Conservation (phyloP, 495 filamentous ascomycete species). For the Aspergillus affinis region DNA sequence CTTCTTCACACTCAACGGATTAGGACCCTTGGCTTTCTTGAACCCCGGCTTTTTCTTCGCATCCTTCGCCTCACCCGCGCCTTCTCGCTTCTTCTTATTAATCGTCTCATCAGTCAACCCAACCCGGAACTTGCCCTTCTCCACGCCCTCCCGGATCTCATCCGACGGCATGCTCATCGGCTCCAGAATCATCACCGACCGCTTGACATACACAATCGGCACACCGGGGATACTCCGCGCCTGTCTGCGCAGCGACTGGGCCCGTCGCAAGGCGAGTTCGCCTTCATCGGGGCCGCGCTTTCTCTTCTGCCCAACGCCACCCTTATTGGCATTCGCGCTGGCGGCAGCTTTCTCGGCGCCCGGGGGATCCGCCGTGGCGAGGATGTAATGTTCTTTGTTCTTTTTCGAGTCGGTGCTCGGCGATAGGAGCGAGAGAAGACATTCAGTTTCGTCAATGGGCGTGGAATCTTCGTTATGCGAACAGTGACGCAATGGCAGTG, state of each 20-base stretch:
- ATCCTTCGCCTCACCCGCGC: slow-evolving; percentile 34
- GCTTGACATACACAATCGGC: slow-evolving; percentile 77
- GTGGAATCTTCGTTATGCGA: slow-evolving; percentile 80
- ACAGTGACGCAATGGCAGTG: slow-evolving; percentile 81
- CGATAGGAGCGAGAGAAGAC: slow-evolving; percentile 75
- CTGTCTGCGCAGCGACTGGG: slow-evolving; percentile 33
- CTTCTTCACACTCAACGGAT: slow-evolving; percentile 90
- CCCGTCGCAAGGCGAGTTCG: slow-evolving; percentile 28
- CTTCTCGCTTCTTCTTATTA: slow-evolving; percentile 42
- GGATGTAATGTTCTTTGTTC: slow-evolving; percentile 90
- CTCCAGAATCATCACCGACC: slow-evolving; percentile 88
- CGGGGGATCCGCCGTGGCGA: slow-evolving; percentile 63
- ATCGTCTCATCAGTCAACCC: slow-evolving; percentile 57
- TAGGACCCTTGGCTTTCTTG: slow-evolving; percentile 78
- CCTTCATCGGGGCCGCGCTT: slow-evolving; percentile 23
- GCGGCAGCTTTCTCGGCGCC: slow-evolving; percentile 25
- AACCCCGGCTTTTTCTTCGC: slow-evolving; percentile 56
- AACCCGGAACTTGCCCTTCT: slow-evolving; percentile 71
- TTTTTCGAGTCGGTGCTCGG: slow-evolving; percentile 56
- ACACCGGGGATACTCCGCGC: slow-evolving; percentile 62
- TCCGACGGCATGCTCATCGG: slow-evolving; percentile 70
- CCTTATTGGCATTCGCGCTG: slow-evolving; percentile 24
- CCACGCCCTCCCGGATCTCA: slow-evolving; percentile 62
- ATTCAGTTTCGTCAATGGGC: slow-evolving; percentile 74
- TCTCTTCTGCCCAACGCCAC: slow-evolving; percentile 24